Percentiles rank a stretch among this genome's conserved stretches.
Conservation (phyloP, 768 basidiomycete genomes). For the Lactarius psammicola region DNA sequence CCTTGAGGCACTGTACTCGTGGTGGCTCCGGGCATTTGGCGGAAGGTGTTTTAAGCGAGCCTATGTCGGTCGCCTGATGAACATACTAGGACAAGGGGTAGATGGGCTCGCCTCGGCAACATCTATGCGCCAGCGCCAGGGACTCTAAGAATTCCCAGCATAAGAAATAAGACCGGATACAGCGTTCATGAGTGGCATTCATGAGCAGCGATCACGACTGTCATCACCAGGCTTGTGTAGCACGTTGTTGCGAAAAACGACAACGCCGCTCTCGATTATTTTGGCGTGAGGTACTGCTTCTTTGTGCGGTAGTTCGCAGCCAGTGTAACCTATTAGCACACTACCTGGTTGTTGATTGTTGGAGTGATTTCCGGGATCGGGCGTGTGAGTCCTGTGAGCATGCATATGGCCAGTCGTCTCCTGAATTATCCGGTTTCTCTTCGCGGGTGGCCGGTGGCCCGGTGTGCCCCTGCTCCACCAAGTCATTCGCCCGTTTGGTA, state of each 20-base stretch:
- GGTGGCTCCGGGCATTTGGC: constrained; percentile 76
- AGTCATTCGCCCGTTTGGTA: too few relatives aligned
- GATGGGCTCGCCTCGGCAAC: constrained; percentile 66
- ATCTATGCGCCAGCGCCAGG: constrained; percentile 59
- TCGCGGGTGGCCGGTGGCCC: too few relatives aligned
- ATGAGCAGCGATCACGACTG: constrained; percentile 25
- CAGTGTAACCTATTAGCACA: too few relatives aligned
- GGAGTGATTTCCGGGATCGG: too few relatives aligned
- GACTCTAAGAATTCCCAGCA: constrained; percentile 85
- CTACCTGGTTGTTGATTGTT: too few relatives aligned
- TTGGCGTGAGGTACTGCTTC: constrained; percentile 37
- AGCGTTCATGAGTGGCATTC: too few relatives aligned
- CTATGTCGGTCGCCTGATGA: constrained; percentile 37
- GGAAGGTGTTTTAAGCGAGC: constrained; percentile 60
- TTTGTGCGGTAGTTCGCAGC: constrained; percentile 38
- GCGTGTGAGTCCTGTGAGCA: too few relatives aligned
- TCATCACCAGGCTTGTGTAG: constrained; percentile 37
- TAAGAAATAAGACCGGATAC: constrained; percentile 33
- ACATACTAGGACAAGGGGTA: neutral
- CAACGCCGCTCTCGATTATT: constrained; percentile 36
- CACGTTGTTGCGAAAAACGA: constrained; percentile 34
- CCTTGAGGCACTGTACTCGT: constrained; percentile 72
- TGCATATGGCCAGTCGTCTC: neutral
- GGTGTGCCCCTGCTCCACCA: too few relatives aligned
- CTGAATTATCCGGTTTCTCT: too few relatives aligned